These are phyloP conservation scores for Arthonia radiata DNA, from an alignment of 495 filamentous ascomycete genomes.

Conservation along the genomic window DNA sequence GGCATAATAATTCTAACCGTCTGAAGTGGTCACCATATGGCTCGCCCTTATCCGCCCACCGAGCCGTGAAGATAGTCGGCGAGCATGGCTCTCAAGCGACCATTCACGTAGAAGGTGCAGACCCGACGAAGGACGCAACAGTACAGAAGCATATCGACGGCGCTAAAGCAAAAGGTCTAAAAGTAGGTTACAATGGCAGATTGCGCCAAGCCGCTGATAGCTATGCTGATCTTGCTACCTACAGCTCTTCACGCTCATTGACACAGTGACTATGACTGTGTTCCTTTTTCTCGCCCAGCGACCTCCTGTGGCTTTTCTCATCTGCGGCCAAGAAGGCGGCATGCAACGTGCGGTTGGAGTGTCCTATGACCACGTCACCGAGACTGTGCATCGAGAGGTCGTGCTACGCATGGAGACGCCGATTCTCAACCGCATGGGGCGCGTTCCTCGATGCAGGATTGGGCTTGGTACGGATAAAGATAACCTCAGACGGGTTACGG, in stretches of 20 bases:
- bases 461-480: too few relatives aligned
- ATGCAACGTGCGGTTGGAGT: constrained; percentile 18
- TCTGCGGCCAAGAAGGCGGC: constrained; percentile 17
- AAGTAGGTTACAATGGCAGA: too few relatives aligned
- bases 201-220: constrained; percentile 2
- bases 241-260: constrained; percentile 10
- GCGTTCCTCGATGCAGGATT: constrained; percentile 1
- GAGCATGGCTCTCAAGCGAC: too few relatives aligned
- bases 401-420: constrained; percentile 11
- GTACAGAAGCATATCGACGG: too few relatives aligned
- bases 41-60: too few relatives aligned
- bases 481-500: too few relatives aligned
- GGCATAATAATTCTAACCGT: constrained; percentile 8
- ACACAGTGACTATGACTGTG: constrained; percentile 13
- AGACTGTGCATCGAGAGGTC: constrained; percentile 9
- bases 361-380: constrained; percentile 8
- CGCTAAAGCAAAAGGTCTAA: too few relatives aligned
- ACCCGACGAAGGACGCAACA: too few relatives aligned
- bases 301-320: constrained; percentile 14
- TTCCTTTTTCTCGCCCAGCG: constrained; percentile 13
- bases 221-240: constrained; percentile 1
- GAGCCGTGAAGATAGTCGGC: too few relatives aligned
- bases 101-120: too few relatives aligned
- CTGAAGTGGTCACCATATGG: too few relatives aligned
- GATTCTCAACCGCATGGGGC: constrained; percentile 3